Evolutionary conservation across 1,284 basidiomycete genomes (phyloP).

Genomic region (Ustilago lituana): DNA sequence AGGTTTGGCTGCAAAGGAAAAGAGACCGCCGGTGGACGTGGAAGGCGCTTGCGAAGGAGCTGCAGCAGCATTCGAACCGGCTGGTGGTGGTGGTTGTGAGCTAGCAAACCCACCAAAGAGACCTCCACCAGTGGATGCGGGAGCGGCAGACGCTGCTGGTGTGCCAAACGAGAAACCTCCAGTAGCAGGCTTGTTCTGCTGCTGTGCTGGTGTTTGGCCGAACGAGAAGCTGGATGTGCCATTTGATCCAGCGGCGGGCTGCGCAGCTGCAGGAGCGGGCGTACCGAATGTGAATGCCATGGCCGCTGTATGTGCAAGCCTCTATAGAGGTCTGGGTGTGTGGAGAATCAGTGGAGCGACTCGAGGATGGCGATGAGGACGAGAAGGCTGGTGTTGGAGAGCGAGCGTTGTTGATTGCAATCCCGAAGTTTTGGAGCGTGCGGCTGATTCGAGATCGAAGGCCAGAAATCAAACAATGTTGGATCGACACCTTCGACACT

Average conservation of each 20-base stretch:
- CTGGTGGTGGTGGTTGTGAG: conserved; percentile 35
- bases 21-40: conserved; percentile 19
- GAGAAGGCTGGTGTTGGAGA: too few species aligned
- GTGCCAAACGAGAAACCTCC: conserved; percentile 53
- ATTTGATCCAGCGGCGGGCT: conserved; percentile 30
- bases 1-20: conserved; percentile 41
- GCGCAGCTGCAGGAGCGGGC: conserved; percentile 33
- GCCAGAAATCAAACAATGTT: not conserved
- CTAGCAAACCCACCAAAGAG: conserved; percentile 32
- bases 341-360: not conserved
- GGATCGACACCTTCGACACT: too few species aligned
- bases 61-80: conserved; percentile 16
- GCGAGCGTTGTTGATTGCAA: not conserved
- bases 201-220: conserved; percentile 46
- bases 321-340: too few species aligned
- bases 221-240: conserved; percentile 49
- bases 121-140: conserved; percentile 25
- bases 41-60: conserved; percentile 18
- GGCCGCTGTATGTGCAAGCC: too few species aligned
- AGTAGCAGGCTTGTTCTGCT: conserved; percentile 41
- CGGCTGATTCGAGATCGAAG: not conserved
- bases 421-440: not conserved
- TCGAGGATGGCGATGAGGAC: too few species aligned
- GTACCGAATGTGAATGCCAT: conserved; percentile 63
- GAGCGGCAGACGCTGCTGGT: conserved; percentile 23